Evolutionary conservation across 495 filamentous ascomycete genomes (phyloP), one percentile per base, ranked within the genome.

Genomic region (Aspergillus haitiensis): DNA sequence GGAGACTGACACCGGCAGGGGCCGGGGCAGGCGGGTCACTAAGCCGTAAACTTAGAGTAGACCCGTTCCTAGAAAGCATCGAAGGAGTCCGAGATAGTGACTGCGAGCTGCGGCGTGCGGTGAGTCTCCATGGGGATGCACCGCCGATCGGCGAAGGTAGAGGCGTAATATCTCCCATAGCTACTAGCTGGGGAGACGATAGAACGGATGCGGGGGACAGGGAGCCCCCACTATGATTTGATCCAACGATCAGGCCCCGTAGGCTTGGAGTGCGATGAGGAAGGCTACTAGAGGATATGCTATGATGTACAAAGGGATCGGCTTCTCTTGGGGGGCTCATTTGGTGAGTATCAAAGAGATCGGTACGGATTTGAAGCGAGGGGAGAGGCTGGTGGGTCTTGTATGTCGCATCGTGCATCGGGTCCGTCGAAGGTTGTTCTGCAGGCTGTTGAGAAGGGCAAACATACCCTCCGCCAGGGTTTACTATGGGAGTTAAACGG

Each of bases 111-210:
- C 77, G 65, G 77, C 83, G 58, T 4, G 48, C 13, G 8, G 65
- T 64, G 11, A 64, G 51, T 53, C 50, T 62, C 86, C 85, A 71
- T n/a, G 93, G 89, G 7, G 89, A 91, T 46, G 88, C 86, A 7
- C 82, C 81, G 58, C 90, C 77, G 40, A 97, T 81, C 7, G 94
- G 94, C 6, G 94, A 97, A 10, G 94, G 94, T 21, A 98, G 74
- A 52, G 94, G 94, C 5, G 94, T 98, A 58, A 98, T 86, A 67
- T 97, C 91, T 40, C 84, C 84, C 84, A 97, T 87, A 16, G 92
- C 90, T 58, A 86, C 85, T 40, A 96, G 81, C 58, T 87, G 84
- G 3, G 92, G 92, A 15, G 86, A 89, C 6, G 86, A 84, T 16
- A 86, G 64, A 21, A 74, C 52, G 11, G 86, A 88, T 32, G 76